Evolutionary conservation across 768 basidiomycete species (phyloP).

Genomic region (Kwoniella shandongensis): DNA sequence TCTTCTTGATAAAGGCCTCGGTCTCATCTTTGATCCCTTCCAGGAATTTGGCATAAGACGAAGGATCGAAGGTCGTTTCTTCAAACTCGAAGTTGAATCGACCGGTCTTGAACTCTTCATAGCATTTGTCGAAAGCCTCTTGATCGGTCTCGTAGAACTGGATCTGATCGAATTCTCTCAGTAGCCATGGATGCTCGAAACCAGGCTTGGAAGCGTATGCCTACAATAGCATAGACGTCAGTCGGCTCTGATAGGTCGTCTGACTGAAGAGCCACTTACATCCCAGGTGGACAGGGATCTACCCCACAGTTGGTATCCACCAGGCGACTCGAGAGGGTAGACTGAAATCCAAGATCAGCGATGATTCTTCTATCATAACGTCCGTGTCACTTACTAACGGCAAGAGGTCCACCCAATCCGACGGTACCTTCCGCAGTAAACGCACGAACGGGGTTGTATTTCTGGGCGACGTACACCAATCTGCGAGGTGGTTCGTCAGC

Average conservation of each 20-base stretch:
- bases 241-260: background rate
- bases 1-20: slow-evolving; percentile 55
- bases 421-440: slow-evolving; percentile 70
- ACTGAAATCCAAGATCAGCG: background rate
- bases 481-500: slow-evolving; percentile 62
- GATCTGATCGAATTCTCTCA: slow-evolving; percentile 68
- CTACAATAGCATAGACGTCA: slow-evolving; percentile 16
- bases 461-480: slow-evolving; percentile 61
- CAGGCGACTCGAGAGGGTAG: slow-evolving; percentile 48
- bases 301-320: slow-evolving; percentile 66
- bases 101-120: slow-evolving; percentile 35
- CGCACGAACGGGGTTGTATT: slow-evolving; percentile 72
- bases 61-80: slow-evolving; percentile 60
- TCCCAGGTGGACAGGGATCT: slow-evolving; percentile 68
- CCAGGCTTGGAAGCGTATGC: slow-evolving; percentile 39
- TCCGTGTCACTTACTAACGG: slow-evolving; percentile 57
- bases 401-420: slow-evolving; percentile 67
- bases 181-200: slow-evolving; percentile 62
- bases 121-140: slow-evolving; percentile 56
- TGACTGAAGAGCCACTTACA: slow-evolving; percentile 55
- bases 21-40: slow-evolving; percentile 57
- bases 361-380: background rate
- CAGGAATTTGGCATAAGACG: slow-evolving; percentile 58
- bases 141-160: slow-evolving; percentile 57
- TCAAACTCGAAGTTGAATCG: slow-evolving; percentile 57